Base-by-base conservation (phyloP, 345 rosid species). In the Toxicodendron radicans region DNA sequence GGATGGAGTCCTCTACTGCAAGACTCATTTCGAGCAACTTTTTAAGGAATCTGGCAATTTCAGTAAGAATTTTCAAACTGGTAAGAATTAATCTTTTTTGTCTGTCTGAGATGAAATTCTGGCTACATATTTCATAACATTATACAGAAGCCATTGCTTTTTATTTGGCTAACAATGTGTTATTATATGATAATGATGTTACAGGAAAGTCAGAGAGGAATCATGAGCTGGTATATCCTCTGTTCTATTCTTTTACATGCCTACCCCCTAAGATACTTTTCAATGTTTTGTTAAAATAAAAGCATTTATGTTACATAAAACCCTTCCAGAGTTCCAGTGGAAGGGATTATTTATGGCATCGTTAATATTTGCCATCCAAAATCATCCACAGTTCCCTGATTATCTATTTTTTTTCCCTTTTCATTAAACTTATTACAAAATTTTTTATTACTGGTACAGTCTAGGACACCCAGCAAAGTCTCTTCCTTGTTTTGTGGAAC, bases 31-130 rank as follows among this genome's bases (percentile, higher is more conserved):
- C 61, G 98, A 96, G 85, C 99, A 93, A 74, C 94, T 96, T 56
- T 96, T 90, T 87, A 96, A 93, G 86, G 99, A 96, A 86, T 92
- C 98, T 76, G 99, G 98, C 75, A 89, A 93, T 88, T 96, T 90
- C 84, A 93, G 92, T 87, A 96, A 93, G 89, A 96, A 93, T 68
- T 96, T 96, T 52, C 97, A 89, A 68, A 71, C 89, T 59, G 88
- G 99, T 89, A 54, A 66, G 14, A 32, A 1, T 20, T 3, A 5
- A 27, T 35, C 51, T 4, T 27, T 21, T 33, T 60, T 56, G 23
- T 53, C 32, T 49, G 30, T 62, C 11, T 46, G 20, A 32, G 43
- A 33, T 41, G 10, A 7, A 62, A 62, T 62, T 8, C 10, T 33
- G 11, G 45, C 11, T 33, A 53, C 20, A 20, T 14, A 7, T 18